Evolutionary conservation across 257 asterid genomes (phyloP).

Genomic region (Solanum microdontum): DNA sequence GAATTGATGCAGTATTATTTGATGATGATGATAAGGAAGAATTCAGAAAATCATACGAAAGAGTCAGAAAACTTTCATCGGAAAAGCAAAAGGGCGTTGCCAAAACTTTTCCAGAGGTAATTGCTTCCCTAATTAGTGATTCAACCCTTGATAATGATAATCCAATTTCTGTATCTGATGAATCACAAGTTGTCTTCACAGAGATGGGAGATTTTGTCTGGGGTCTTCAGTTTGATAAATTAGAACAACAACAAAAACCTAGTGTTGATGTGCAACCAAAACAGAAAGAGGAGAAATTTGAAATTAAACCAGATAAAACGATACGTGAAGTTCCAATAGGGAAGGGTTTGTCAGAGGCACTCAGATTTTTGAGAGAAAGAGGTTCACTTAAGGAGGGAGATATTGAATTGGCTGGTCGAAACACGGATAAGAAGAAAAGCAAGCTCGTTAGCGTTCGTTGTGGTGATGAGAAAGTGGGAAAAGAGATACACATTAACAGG

Average conservation of each 20-base stretch:
- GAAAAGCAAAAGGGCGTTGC: constrained; percentile 35
- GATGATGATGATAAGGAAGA: constrained; percentile 73
- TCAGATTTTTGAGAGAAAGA: constrained; percentile 58
- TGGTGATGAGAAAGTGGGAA: constrained; percentile 25
- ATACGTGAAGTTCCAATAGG: constrained; percentile 84
- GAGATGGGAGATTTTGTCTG: constrained; percentile 94
- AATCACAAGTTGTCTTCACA: constrained; percentile 65
- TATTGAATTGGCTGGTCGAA: constrained; percentile 89
- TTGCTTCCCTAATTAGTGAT: constrained; percentile 32
- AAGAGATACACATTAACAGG: constrained; percentile 76
- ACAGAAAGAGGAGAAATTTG: constrained; percentile 31
- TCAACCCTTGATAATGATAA: constrained; percentile 20
- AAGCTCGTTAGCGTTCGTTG: constrained; percentile 67
- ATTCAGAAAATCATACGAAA: constrained; percentile 58
- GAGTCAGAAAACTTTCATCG: constrained; percentile 67
- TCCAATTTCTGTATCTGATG: constrained; percentile 29
- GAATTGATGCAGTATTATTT: constrained; percentile 36
- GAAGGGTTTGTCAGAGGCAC: constrained; percentile 71
- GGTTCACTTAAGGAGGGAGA: constrained; percentile 72
- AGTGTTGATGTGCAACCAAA: constrained; percentile 37
- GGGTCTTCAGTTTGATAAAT: constrained; percentile 79
- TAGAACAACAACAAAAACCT: constrained; percentile 52
- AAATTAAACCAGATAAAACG: constrained; percentile 46
- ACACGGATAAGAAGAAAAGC: constrained; percentile 88
- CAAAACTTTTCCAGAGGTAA: constrained; percentile 30